A percentile compares a stretch with the other conserved stretches of the same genome.
Evolutionary conservation across 106 monocot genomes (phyloP).

Genomic region (Dioscorea dumetorum): DNA sequence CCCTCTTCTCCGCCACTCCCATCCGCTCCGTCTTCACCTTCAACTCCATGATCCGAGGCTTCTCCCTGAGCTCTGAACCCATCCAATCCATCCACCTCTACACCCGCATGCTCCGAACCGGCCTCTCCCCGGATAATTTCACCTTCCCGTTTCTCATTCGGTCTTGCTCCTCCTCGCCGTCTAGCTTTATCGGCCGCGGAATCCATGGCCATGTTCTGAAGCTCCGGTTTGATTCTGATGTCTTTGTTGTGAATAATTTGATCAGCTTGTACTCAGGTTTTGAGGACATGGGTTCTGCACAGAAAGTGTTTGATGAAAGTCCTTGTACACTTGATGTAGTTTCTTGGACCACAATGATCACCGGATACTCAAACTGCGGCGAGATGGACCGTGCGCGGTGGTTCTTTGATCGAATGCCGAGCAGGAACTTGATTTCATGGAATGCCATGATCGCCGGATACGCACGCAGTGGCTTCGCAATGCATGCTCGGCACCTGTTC

Average conservation of each 20-base stretch:
- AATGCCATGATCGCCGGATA: slow-evolving; percentile 66
- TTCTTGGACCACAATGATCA: slow-evolving; percentile 66
- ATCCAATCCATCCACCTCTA: slow-evolving; percentile 22
- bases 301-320: slow-evolving; percentile 40
- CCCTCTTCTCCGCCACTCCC: slow-evolving; percentile 30
- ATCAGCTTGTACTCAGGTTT: slow-evolving; percentile 45
- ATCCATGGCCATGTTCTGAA: slow-evolving; percentile 33
- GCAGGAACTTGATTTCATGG: slow-evolving; percentile 62
- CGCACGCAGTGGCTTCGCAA: slow-evolving; percentile 15
- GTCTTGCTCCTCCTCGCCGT: slow-evolving; percentile 15
- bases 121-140: slow-evolving; percentile 37
- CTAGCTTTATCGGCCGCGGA: slow-evolving; percentile 8
- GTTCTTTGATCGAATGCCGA: slow-evolving; percentile 52
- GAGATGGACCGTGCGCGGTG: slow-evolving; percentile 28
- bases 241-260: slow-evolving; percentile 51
- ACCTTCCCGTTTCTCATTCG: slow-evolving; percentile 60
- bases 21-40: slow-evolving; percentile 37
- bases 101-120: slow-evolving; percentile 22
- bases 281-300: slow-evolving; percentile 31
- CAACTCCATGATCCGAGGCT: slow-evolving; percentile 74
- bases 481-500: slow-evolving; percentile 37
- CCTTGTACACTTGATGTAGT: slow-evolving; percentile 31
- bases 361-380: slow-evolving; percentile 38
- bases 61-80: slow-evolving; percentile 22
- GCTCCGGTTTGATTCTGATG: slow-evolving; percentile 37